Conservation (phyloP, 352 stramenopile genomes). For the Aphanomyces stellatus region DNA sequence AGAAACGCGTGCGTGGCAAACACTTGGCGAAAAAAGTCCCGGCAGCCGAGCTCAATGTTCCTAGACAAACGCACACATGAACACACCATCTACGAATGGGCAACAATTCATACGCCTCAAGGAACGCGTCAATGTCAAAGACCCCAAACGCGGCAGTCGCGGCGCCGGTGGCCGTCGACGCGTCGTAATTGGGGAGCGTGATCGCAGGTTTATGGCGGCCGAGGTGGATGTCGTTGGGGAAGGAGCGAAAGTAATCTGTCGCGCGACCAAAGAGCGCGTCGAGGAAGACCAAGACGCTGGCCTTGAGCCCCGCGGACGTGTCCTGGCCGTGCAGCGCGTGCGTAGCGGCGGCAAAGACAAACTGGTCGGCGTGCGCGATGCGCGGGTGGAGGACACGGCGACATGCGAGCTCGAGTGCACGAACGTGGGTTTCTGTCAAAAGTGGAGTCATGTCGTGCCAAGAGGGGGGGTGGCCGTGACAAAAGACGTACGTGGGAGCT, state of each 20-base stretch:
- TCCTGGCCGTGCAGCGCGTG: background rate
- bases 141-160: constrained; percentile 4
- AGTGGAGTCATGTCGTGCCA: background rate
- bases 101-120: constrained; percentile 11
- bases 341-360: constrained; percentile 32
- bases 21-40: constrained; percentile 68
- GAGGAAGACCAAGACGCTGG: constrained; percentile 47
- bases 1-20: constrained; percentile 36
- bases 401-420: constrained; percentile 37
- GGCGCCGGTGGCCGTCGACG: background rate
- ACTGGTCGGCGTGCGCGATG: constrained; percentile 37
- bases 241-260: constrained; percentile 49
- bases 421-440: constrained; percentile 38
- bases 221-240: constrained; percentile 24
- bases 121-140: constrained; percentile 16
- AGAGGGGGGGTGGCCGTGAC: too few species aligned
- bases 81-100: too few species aligned
- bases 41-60: constrained; percentile 57
- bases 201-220: constrained; percentile 2
- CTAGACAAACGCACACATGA: too few species aligned
- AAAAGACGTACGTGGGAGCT: constrained; percentile 51
- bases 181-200: background rate
- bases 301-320: constrained; percentile 24
- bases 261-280: constrained; percentile 56
- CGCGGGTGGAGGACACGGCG: constrained; percentile 31